Evolutionary conservation across 371 early-diverging fungal species (phyloP), one percentile per base, ranked within the genome.

Genomic region (Fennellomyces sp.): DNA sequence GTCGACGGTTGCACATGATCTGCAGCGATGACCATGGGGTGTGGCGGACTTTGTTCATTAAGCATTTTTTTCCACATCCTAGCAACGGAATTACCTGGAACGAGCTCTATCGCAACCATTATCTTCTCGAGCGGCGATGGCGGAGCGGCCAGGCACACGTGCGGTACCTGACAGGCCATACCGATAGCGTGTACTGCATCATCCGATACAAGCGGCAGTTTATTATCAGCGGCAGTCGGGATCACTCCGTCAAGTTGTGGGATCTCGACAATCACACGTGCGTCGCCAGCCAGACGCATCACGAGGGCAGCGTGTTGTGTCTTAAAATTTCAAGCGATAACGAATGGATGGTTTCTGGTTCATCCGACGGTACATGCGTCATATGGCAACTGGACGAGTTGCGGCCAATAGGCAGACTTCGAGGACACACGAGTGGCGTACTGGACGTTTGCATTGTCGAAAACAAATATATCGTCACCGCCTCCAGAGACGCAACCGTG

Each of bases 181-280:
- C 64, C 17, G 98, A 97, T 63, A 90, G 94, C 48, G 93, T 99
- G 0, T 95, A 99, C 65, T 97, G 97, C 64, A 81, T 98, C 27
- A 97, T 94, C 60, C 93, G 78, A 68, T 50, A 52, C 64, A 92
- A 88, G 65, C 67, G 72, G 25, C 61, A 90, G 39, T 81, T 83
- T 36, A 79, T 98, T 28, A 86, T 96, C 12, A 93, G 94, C 1
- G 98, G 99, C 10, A 96, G 97, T 11, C 87, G 97, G 35, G 99
- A 99, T 73, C 81, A 86, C 33, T 90, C 93, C 3, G 79, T 97
- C 48, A 88, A 87, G 53, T 68, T 94, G 30, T 95, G 94, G 94
- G 85, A 94, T 66, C 68, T 92, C 78, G 52, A 51, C 84, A 26
- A 60, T 54, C 25, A 86, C 84, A 4, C 72, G 47, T 88, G 84